Conservation (phyloP, 345 rosid species). For the Salix purpurea region DNA sequence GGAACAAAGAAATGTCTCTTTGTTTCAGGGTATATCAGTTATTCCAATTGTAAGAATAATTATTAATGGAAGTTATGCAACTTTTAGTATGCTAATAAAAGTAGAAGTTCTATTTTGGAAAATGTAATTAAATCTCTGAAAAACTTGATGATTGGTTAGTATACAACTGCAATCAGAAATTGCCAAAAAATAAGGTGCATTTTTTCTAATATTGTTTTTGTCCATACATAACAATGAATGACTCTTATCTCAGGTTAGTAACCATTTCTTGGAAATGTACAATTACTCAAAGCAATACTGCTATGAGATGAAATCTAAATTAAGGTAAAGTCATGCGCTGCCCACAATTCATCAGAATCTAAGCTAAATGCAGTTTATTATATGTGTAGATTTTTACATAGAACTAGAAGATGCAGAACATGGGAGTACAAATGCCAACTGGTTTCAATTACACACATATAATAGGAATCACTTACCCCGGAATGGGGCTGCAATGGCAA, state of each 20-base stretch:
- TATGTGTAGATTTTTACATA: not conserved
- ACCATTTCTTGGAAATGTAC: too few species aligned
- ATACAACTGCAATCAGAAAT: too few species aligned
- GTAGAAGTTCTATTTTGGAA: not conserved
- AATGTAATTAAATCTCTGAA: too few species aligned
- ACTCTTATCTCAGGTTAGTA: too few species aligned
- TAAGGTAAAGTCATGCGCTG: not conserved
- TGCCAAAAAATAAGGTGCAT: not conserved
- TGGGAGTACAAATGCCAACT: not conserved
- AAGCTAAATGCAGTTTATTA: not conserved
- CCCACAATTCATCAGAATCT: not conserved
- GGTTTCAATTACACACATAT: not conserved
- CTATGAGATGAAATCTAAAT: too few species aligned
- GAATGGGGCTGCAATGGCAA: constrained; percentile 94
- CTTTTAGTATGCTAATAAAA: not conserved
- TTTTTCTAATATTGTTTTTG: not conserved
- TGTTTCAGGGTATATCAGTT: not conserved
- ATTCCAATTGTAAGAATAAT: not conserved
- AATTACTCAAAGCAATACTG: too few species aligned
- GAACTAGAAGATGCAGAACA: constrained; percentile 3
- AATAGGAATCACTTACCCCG: constrained; percentile 43
- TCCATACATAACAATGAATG: not conserved
- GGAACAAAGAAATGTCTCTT: not conserved
- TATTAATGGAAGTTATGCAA: not conserved
- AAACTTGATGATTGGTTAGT: too few species aligned